A percentile compares a stretch with the other conserved stretches of the same genome.
These are phyloP conservation scores for Boletellus ananiceps DNA, from an alignment of 768 basidiomycete genomes.

Conservation along the genomic window DNA sequence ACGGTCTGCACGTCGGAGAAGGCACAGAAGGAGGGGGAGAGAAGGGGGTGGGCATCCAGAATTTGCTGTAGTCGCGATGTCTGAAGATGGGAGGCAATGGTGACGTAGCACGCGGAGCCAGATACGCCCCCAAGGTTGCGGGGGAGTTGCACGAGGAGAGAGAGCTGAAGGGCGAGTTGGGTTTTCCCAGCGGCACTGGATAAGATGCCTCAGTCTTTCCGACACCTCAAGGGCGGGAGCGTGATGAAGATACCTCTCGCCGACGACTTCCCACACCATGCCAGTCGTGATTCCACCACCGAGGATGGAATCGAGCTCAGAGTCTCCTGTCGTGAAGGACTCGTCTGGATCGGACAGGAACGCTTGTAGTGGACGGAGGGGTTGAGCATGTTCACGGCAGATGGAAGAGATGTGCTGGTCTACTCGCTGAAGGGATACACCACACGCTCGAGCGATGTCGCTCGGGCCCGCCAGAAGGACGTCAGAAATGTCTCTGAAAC, in stretches of 20 bases:
- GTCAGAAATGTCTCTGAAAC: constrained; percentile 44
- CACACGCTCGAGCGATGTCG: constrained; percentile 56
- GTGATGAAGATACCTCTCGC: constrained; percentile 64
- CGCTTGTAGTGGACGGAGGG: constrained; percentile 40
- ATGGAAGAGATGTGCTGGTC: constrained; percentile 47
- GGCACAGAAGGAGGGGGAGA: constrained; percentile 40
- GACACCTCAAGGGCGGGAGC: neutral
- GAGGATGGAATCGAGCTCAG: constrained; percentile 57
- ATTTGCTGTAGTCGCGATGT: constrained; percentile 69
- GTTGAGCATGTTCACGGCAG: constrained; percentile 39
- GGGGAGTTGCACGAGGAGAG: constrained; percentile 74
- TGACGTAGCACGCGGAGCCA: constrained; percentile 75
- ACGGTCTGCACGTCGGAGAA: constrained; percentile 62
- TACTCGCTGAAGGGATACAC: constrained; percentile 45
- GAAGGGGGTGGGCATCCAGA: constrained; percentile 42
- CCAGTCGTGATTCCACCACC: constrained; percentile 79
- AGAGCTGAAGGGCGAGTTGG: constrained; percentile 82
- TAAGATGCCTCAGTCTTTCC: constrained; percentile 3
- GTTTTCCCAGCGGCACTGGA: constrained; percentile 91
- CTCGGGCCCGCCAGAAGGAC: constrained; percentile 44
- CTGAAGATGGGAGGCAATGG: constrained; percentile 64
- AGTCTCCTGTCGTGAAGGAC: constrained; percentile 72
- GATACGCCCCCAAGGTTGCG: constrained; percentile 48
- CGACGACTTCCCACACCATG: constrained; percentile 83
- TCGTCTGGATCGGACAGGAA: constrained; percentile 37